Evolutionary conservation across 768 basidiomycete species (phyloP).

Genomic region (Xerocomus brunneocitrinus): DNA sequence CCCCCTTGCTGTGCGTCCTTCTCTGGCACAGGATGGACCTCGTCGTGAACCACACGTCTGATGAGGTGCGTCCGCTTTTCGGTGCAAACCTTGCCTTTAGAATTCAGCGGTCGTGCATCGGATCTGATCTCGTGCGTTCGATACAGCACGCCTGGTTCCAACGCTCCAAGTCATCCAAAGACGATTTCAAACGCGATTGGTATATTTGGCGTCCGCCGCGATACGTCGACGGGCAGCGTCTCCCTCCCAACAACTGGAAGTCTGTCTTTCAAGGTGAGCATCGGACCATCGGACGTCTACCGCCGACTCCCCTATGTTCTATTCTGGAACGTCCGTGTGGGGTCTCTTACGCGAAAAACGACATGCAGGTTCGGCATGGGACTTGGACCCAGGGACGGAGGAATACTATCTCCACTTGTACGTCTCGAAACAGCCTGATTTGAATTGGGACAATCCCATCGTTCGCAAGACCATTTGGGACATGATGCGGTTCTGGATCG

Average conservation of each 20-base stretch:
- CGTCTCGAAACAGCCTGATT: constrained; percentile 62
- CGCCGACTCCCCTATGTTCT: not conserved
- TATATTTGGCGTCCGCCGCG: constrained; percentile 69
- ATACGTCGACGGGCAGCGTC: constrained; percentile 47
- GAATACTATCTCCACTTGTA: constrained; percentile 76
- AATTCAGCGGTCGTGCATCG: constrained; percentile 1
- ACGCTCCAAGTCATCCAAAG: constrained; percentile 46
- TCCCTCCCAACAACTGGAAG: constrained; percentile 73
- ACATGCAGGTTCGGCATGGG: constrained; percentile 60
- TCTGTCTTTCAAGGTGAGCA: constrained; percentile 56
- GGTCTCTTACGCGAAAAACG: not conserved
- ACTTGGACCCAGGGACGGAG: constrained; percentile 55
- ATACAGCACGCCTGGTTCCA: constrained; percentile 68
- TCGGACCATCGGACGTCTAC: not conserved
- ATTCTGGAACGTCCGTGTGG: constrained; percentile 5
- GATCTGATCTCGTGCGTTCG: not conserved
- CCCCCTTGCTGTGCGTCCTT: constrained; percentile 7
- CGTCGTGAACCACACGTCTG: constrained; percentile 70
- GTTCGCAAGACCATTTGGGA: constrained; percentile 58
- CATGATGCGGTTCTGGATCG: constrained; percentile 71
- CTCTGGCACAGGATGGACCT: constrained; percentile 58
- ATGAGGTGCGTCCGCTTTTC: constrained; percentile 40
- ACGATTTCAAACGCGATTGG: constrained; percentile 65
- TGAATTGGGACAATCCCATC: constrained; percentile 71
- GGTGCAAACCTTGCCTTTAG: not conserved